These are phyloP conservation scores for Hordeum marinum DNA, from an alignment of 176 grass and related monocot genomes.

Conservation along the genomic window DNA sequence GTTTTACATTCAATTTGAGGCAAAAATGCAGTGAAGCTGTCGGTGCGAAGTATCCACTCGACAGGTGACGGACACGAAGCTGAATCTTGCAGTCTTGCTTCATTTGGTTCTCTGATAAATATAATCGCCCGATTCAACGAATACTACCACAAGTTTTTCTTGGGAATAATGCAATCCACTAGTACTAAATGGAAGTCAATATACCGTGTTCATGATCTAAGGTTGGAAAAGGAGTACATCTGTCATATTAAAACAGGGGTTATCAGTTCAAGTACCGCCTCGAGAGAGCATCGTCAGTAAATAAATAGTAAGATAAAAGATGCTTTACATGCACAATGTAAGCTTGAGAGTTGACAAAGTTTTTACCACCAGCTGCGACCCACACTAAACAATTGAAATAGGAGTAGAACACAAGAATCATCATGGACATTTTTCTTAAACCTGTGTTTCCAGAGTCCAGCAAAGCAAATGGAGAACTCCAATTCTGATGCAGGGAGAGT, in stretches of 20 bases:
- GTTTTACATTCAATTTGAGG: background rate
- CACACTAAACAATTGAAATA: background rate
- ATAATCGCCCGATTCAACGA: constrained; percentile 17
- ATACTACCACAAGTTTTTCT: constrained; percentile 17
- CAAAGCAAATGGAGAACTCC: background rate
- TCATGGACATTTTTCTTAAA: background rate
- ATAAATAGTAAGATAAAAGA: constrained; percentile 6
- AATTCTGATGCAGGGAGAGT: constrained; percentile 12
- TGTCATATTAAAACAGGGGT: constrained; percentile 2
- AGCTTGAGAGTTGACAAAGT: constrained; percentile 4
- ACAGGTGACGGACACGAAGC: background rate
- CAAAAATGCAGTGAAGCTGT: background rate
- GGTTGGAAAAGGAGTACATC: background rate
- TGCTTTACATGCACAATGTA: constrained; percentile 27
- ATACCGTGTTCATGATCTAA: constrained; percentile 8
- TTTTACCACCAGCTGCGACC: background rate
- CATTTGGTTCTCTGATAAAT: background rate
- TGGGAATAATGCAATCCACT: background rate
- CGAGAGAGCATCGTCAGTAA: constrained; percentile 4
- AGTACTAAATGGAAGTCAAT: constrained; percentile 35
- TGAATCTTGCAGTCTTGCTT: constrained; percentile 23
- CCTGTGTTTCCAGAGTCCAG: background rate
- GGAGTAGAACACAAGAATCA: background rate
- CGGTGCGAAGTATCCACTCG: background rate
- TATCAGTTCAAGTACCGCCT: background rate